These are phyloP conservation scores for Apophysomyces trapeziformis DNA, from an alignment of 371 early-diverging fungal genomes.

Conservation along the genomic window DNA sequence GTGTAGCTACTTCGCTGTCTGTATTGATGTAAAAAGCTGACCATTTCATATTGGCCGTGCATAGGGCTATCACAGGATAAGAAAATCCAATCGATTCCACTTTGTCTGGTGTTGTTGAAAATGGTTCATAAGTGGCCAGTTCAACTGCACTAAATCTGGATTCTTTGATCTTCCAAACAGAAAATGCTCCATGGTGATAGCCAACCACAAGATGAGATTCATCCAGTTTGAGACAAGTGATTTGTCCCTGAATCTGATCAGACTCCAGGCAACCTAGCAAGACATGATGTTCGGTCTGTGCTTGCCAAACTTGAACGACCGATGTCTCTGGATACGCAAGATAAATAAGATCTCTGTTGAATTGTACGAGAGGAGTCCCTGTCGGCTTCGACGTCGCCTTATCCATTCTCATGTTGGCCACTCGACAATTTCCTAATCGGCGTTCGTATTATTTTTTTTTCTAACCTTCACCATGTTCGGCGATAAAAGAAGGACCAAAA, in stretches of 20 bases:
- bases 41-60: slow-evolving; percentile 35
- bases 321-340: slow-evolving; percentile 14
- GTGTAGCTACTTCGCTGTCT: background rate
- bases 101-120: background rate
- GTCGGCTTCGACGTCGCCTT: background rate
- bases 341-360: slow-evolving; percentile 20
- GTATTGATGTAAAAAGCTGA: slow-evolving; percentile 33
- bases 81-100: slow-evolving; percentile 35
- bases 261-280: slow-evolving; percentile 4
- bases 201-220: slow-evolving; percentile 40
- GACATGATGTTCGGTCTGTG: background rate
- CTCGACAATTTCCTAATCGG: slow-evolving; percentile 36
- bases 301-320: slow-evolving; percentile 24
- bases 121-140: slow-evolving; percentile 20
- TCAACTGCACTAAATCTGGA: slow-evolving; percentile 7
- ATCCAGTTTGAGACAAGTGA: slow-evolving; percentile 32
- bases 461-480: too few species aligned
- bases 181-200: slow-evolving; percentile 48
- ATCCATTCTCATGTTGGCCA: slow-evolving; percentile 16
- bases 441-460: background rate
- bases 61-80: slow-evolving; percentile 38
- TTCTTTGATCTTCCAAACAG: slow-evolving; percentile 33
- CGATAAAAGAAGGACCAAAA: background rate
- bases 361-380: slow-evolving; percentile 16
- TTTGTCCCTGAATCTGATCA: background rate